Evolutionary conservation across 768 basidiomycete genomes (phyloP), one percentile per base, ranked within the genome.

Genomic region (Boletus tomentosulus): DNA sequence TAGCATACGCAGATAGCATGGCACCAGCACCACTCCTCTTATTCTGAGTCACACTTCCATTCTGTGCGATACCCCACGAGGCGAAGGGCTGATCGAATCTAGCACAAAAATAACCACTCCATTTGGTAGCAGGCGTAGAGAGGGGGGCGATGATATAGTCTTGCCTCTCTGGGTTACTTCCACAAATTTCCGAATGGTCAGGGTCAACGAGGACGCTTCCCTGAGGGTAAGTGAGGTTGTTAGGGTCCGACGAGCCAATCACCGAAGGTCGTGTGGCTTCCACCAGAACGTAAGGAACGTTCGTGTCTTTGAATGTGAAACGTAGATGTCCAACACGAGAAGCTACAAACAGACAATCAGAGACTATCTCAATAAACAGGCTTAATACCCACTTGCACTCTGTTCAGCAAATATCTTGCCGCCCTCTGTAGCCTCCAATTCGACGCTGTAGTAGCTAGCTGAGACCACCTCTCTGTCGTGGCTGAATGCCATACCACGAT

Each of bases 241-340:
- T 53, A 1, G 77, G 70, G 30, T 78, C 69, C 8, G 78, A 71
- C 13, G 72, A 83, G 4, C 85, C 82, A 31, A 85, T 73, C 15
- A 86, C 75, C 1, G 81, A 82, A 5, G 81, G 77, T 2, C 87
- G 78, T 1, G 85, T 80, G 0, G 84, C 82, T 63, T 90, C 85
- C 11, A 92, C 63, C 19, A 89, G 70, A 44, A 90, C 72, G 51
- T 85, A 86, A 0, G 85, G 85, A 46, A 62, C 11, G 6, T 58
- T 47, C 6, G 73, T 71, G n/a, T 62, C 59, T 8, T 67, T 65
- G 70, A 87, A 90, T 0, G 82, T 84, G 67, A 89, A 87, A 3
- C 84, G 78, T 1, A 90, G 73, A 65, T 90, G 86, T 0, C 85
- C 88, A 3, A 87, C 86, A 8, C 86, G 79, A 7, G 89, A 89